phyloP scores from a whole-genome alignment of 495 filamentous ascomycete genomes.

The Hypoxylon perforatum region DNA sequence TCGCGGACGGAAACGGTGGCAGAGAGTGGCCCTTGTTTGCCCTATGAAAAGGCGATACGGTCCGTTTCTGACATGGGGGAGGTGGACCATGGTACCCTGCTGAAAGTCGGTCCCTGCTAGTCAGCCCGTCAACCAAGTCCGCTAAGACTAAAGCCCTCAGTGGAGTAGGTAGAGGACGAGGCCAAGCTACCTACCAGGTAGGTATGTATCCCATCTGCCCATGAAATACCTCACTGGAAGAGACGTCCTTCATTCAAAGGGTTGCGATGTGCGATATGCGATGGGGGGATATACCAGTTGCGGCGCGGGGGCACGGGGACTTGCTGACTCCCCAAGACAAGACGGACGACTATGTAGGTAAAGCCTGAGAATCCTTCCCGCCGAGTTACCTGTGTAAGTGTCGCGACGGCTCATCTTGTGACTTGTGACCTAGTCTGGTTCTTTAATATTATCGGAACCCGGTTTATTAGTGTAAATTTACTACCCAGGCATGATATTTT shows the following conservation, averaged over 20 bases:
- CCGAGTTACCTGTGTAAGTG: slow-evolving; percentile 38
- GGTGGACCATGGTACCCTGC: slow-evolving; percentile 46
- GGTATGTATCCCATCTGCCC: too few relatives aligned
- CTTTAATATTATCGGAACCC: slow-evolving; percentile 27
- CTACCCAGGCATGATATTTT: neutral
- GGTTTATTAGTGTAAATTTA: slow-evolving; percentile 7
- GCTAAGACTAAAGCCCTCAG: slow-evolving; percentile 43
- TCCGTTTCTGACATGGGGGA: slow-evolving; percentile 43
- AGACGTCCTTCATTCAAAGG: slow-evolving; percentile 33
- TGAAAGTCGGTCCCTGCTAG: slow-evolving; percentile 43
- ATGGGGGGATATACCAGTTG: neutral
- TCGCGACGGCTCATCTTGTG: slow-evolving; percentile 34
- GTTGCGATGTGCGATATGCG: too few relatives aligned
- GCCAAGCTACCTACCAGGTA: too few relatives aligned
- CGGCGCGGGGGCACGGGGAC: slow-evolving; percentile 12
- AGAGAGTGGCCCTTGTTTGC: slow-evolving; percentile 48
- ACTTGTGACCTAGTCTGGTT: slow-evolving; percentile 41
- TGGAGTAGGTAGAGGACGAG: slow-evolving; percentile 31
- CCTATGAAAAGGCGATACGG: slow-evolving; percentile 49
- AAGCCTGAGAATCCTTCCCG: slow-evolving; percentile 40
- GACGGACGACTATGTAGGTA: slow-evolving; percentile 1
- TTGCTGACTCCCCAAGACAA: slow-evolving; percentile 40
- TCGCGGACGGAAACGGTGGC: slow-evolving; percentile 46
- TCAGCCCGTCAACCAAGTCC: slow-evolving; percentile 44
- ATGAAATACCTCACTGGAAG: slow-evolving; percentile 46